Base-by-base conservation (phyloP, 2,329 filamentous ascomycete genomes). In the Thelonectria rubi region DNA sequence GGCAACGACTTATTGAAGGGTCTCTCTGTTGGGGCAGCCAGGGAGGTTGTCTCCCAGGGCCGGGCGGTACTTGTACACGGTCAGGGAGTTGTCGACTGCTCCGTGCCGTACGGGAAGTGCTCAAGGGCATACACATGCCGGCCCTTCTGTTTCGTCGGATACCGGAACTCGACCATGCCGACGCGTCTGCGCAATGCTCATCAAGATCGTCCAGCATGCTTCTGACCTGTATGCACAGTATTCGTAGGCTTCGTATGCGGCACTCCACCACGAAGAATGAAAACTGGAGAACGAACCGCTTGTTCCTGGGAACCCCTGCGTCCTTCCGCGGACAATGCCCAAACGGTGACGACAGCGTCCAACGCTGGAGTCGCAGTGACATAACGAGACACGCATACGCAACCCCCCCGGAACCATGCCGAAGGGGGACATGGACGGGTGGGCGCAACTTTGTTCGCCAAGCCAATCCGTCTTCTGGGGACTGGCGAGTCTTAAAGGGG, bases 361-460 rank as follows among this genome's bases (percentile, higher is more conserved):
- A 63, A 51, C 55, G 46, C 17, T 47, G 40, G 24, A 26, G 60
- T 55, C 20, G 24, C 51, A 55, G 55, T 62, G 55, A 62, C 60
- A 62, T 62, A 9, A 30, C 26, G 26, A 30, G 26, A 5, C 26
- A 30, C 26, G 26, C 26, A 30, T n/a, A 24, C 21, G 18, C 42
- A 18, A 54, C 10, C 14, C 14, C 30, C 12, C 14, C 5, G 26
- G 46, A 43, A 20, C 10, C 5, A 37, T 12, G 34, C 11, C n/a
- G 20, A 50, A 50, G 7, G 42, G 42, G 24, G 18, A 26, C 8
- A 18, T 34, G 24, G 30, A 11, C 10, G 30, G 3, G 11, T 30
- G n/a, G n/a, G 30, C 2, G 11, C 30, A 7, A 3, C 4, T 34
- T 34, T 8, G 32, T 34, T 18, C 10, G 52, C 52, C 52, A 55